These are phyloP conservation scores for Paratinospora sagittata DNA, from an alignment of 164 flowering plant genomes.

Conservation along the genomic window DNA sequence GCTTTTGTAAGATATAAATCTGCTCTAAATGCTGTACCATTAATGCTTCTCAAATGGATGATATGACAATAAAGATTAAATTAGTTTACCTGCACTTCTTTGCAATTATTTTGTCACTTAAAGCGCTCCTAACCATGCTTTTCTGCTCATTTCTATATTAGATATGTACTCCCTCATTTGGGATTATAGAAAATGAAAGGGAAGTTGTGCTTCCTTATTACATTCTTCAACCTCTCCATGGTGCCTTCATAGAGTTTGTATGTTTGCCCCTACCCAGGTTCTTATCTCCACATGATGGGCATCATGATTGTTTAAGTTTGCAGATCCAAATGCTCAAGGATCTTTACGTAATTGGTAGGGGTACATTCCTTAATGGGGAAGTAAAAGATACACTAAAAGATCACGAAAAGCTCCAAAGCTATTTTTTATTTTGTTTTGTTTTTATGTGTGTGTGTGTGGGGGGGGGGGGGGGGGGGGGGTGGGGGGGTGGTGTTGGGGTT, in stretches of 20 bases:
- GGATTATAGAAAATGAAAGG: not conserved
- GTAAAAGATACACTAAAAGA: not conserved
- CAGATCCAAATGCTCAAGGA: not conserved
- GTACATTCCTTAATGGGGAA: not conserved
- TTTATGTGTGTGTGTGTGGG: too few relatives aligned
- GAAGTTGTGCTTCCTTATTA: not conserved
- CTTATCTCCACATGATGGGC: not conserved
- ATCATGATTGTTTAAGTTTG: not conserved
- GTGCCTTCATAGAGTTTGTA: not conserved
- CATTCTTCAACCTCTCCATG: not conserved
- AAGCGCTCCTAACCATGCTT: not conserved
- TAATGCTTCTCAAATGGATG: not conserved
- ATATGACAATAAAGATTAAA: too few relatives aligned
- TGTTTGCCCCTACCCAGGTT: not conserved
- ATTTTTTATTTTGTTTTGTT: too few relatives aligned
- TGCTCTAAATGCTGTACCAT: not conserved
- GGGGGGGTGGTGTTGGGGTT: too few relatives aligned
- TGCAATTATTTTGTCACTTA: not conserved
- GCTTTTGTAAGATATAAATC: conserved; percentile 53
- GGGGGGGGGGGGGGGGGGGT: too few relatives aligned
- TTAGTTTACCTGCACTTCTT: not conserved
- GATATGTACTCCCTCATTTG: not conserved
- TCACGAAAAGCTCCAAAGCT: not conserved
- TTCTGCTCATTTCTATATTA: not conserved
- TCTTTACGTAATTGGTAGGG: not conserved